Evolutionary conservation across 2,329 filamentous ascomycete genomes (phyloP).

Genomic region (Aspergillus pseudoterreus): DNA sequence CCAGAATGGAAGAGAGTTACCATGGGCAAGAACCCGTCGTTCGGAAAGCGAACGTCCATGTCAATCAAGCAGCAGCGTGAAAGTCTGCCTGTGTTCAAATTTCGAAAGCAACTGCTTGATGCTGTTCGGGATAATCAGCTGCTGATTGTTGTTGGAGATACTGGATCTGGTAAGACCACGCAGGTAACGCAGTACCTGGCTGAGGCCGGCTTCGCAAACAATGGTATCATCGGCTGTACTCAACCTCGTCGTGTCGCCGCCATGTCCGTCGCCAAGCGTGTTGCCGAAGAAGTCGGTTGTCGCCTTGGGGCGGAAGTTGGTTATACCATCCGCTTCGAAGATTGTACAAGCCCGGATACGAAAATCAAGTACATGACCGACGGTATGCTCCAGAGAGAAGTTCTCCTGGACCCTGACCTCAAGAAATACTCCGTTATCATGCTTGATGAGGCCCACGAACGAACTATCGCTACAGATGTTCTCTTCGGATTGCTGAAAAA

Average conservation of each 20-base stretch:
- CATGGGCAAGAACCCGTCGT: constrained; percentile 71
- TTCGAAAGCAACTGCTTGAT: constrained; percentile 81
- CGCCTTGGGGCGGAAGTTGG: constrained; percentile 87
- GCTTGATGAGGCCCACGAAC: constrained; percentile 96
- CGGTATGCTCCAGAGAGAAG: constrained; percentile 94
- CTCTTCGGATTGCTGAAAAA: constrained; percentile 94
- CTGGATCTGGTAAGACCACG: constrained; percentile 94
- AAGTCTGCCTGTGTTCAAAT: constrained; percentile 81
- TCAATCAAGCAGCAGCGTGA: constrained; percentile 95
- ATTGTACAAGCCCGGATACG: constrained; percentile 80
- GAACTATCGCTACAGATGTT: constrained; percentile 93
- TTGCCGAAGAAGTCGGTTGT: constrained; percentile 92
- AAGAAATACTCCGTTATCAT: constrained; percentile 94
- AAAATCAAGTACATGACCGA: constrained; percentile 99
- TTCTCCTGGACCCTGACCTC: constrained; percentile 85
- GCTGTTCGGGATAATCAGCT: constrained; percentile 86
- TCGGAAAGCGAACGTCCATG: constrained; percentile 83
- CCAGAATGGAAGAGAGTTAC: constrained; percentile 92
- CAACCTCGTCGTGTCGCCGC: constrained; percentile 95
- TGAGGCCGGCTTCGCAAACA: constrained; percentile 82
- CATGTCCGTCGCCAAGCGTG: constrained; percentile 96
- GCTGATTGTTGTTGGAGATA: constrained; percentile 94
- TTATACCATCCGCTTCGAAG: constrained; percentile 96
- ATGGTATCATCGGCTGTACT: constrained; percentile 90
- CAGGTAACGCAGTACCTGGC: constrained; percentile 94